Evolutionary conservation across 257 asterid genomes (phyloP), one percentile per base, ranked within the genome.

Genomic region (Ilex aquifolium): DNA sequence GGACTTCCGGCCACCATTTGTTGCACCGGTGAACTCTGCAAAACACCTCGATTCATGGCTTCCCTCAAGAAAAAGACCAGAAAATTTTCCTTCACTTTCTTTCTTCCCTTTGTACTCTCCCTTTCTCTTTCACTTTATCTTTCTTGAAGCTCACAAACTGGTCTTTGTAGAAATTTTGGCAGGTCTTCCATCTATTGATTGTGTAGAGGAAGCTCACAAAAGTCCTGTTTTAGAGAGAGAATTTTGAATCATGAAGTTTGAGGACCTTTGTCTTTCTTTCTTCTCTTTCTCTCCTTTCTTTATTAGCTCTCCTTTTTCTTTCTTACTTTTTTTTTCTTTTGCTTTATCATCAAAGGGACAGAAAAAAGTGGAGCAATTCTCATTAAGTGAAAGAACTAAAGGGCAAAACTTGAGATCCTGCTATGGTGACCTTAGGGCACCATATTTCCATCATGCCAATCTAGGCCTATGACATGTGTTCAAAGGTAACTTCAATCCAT

Each of bases 1-100:
- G 86, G 82, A 74, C 69, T 69, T 80, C 82, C 84, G 69, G 77
- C 74, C 69, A 76, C 83, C 82, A 83, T 78, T 64, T 82, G 90
- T 56, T 76, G 90, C 61, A 75, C 83, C 61, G 83, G 74, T 10
- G 90, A 80, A 77, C 88, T 85, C 63, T 82, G 77, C 59, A 80
- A 60, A 59, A 69, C 63, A 57, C 87, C 93, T 65, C 85, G 73
- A 76, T 88, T 79, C 93, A 86, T 83, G 27, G 64, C 62, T 65
- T 56, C 32, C 13, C 7, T 30, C 3, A 57, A 53, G 44, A 31
- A 52, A 54, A 32, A 52, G 59, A 12, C 32, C 16, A 59, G 29
- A 62, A 63, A 31, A 12, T 57, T 59, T 42, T n/a, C 63, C 61
- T 65, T 66, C 69, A 60, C 73, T 69, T 64, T 58, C 51, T 72